Base-by-base conservation (phyloP, 139 green algal species). In the Trebouxia sp. region DNA sequence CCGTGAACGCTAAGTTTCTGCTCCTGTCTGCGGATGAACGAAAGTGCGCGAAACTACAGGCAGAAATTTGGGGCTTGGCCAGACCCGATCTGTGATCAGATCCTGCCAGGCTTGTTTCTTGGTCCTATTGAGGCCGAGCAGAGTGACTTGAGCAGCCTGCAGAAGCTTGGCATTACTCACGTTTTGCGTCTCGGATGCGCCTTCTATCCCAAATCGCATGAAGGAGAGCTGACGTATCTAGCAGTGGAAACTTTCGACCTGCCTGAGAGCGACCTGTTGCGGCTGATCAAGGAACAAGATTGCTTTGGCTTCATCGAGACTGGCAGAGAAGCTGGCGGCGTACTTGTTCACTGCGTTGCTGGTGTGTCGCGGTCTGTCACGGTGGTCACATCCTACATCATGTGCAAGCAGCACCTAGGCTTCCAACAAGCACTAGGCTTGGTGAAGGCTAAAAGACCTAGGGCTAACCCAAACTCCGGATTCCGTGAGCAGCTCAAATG, bases 331-430 rank as follows among this genome's bases (percentile, higher is more conserved):
- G 43, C 26, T 43, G 72, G 72, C 4, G 72, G 43, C 20, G 43
- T 65, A 32, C 72, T 79, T 9, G 72, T 79, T 20, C 72, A 79
- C 43, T 79, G 72, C 72, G 30, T 58, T 20, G 45, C 45, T 9
- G 72, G 72, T 22, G 20, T 79, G 20, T 58, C 38, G 8, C 41
- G 72, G 22, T 79, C 72, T 6, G 72, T 43, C 10, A 65, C 72
- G 1, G 43, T 56, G 7, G 72, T 58, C 6, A 58, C 43, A 28
- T 9, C 43, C 11, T 79, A 79, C 43, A 47, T 79, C 7, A 79
- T 79, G 72, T 62, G 45, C 43, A 58, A 26, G 30, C 9, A 79
- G 38, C 41, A n/a, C 5, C 24, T 79, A 12, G 32, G 43, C 7
- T 58, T 45, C 26, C 37, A 42, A 14, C 24, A 65, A n/a, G 72